Percentiles rank a stretch among this genome's conserved stretches.
These are phyloP conservation scores for Zygosaccharomyces lentus DNA, from an alignment of 805 yeast species.

Conservation along the genomic window DNA sequence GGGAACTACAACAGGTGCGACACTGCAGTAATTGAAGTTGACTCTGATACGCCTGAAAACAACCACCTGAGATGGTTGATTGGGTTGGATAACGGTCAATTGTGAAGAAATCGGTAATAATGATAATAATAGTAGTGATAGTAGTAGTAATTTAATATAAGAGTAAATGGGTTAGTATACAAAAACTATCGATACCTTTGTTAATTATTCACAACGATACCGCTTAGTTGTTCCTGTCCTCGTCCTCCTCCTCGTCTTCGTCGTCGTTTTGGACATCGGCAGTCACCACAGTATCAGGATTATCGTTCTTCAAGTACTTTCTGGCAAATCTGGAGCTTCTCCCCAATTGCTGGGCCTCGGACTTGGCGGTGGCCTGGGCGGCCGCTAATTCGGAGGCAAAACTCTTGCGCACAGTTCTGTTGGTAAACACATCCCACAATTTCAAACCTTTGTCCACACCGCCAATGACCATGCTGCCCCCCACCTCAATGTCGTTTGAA, in stretches of 20 bases:
- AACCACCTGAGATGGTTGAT: slow-evolving; percentile 17
- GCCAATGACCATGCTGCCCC: slow-evolving; percentile 80
- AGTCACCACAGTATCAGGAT: slow-evolving; percentile 53
- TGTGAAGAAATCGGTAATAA: not conserved
- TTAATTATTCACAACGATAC: not conserved
- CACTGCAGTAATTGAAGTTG: slow-evolving; percentile 22
- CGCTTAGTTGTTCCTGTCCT: slow-evolving; percentile 37
- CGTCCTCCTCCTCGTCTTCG: slow-evolving; percentile 55
- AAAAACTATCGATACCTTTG: slow-evolving; percentile 1
- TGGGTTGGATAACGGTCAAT: not conserved
- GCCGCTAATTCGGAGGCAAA: slow-evolving; percentile 55
- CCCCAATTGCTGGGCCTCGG: slow-evolving; percentile 51
- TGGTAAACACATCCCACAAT: slow-evolving; percentile 89
- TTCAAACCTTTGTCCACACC: slow-evolving; percentile 82
- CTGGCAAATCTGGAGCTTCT: slow-evolving; percentile 70
- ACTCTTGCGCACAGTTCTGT: slow-evolving; percentile 67
- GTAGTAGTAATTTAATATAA: not conserved
- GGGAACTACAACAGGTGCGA: slow-evolving; percentile 23
- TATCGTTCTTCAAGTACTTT: slow-evolving; percentile 51
- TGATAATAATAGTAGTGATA: not conserved
- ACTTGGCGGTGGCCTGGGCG: slow-evolving; percentile 54
- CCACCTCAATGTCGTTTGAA: slow-evolving; percentile 81
- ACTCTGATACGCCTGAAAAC: slow-evolving; percentile 25
- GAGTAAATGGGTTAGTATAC: not conserved
- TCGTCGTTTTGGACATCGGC: slow-evolving; percentile 64